Percentiles rank a stretch among this genome's conserved stretches.
These are phyloP conservation scores for Zygoascus sp. DNA, from an alignment of 1,139 yeast genomes.

Conservation along the genomic window DNA sequence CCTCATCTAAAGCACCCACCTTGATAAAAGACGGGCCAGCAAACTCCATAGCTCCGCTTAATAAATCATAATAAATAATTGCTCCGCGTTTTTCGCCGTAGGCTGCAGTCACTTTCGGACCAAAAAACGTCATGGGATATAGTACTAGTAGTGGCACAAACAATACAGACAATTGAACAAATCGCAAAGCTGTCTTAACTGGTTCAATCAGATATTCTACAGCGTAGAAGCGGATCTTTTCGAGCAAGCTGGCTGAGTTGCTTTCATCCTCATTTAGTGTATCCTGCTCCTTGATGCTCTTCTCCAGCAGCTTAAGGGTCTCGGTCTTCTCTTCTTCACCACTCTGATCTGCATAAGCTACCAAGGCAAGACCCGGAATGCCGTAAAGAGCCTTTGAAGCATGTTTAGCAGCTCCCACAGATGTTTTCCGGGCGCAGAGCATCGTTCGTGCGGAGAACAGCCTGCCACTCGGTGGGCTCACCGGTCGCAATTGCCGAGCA, in stretches of 20 bases:
- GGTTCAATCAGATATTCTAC: slow-evolving; percentile 52
- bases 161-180: slow-evolving; percentile 59
- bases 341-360: slow-evolving; percentile 8
- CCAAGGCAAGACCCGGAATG: neutral
- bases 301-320: slow-evolving; percentile 1
- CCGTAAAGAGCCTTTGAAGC: neutral
- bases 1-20: slow-evolving; percentile 21
- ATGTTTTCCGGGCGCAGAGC: neutral
- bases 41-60: slow-evolving; percentile 66
- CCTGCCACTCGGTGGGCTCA: neutral
- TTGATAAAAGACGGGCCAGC: slow-evolving; percentile 96
- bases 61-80: slow-evolving; percentile 60
- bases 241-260: neutral
- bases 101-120: slow-evolving; percentile 40
- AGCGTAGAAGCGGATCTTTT: neutral
- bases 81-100: slow-evolving; percentile 55
- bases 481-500: neutral
- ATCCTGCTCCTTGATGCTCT: slow-evolving; percentile 3
- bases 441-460: neutral
- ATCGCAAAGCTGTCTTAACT: slow-evolving; percentile 58
- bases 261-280: neutral
- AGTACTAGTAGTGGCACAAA: slow-evolving; percentile 66
- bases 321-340: slow-evolving; percentile 10
- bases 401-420: neutral
- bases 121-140: slow-evolving; percentile 64